Conservation (phyloP, 768 basidiomycete species). For the Phlebiopsis flavidoalba region DNA sequence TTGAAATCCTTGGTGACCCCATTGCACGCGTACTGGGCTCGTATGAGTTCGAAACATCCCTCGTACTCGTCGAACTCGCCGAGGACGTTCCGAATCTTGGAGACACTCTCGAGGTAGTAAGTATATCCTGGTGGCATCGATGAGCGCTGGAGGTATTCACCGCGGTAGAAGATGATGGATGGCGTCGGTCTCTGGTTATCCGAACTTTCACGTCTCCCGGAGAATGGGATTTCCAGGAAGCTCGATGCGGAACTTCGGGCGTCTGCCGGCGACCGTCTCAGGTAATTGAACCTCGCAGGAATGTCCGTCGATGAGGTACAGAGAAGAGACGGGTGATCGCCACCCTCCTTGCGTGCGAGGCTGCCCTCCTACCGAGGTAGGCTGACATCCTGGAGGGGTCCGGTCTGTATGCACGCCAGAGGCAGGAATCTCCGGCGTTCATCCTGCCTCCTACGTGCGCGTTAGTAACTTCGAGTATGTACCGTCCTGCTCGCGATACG, state of each 20-base stretch:
- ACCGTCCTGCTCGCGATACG: conserved; percentile 98
- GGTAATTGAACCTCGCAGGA: conserved; percentile 93
- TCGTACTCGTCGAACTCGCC: conserved; percentile 96
- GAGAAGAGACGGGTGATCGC: conserved; percentile 95
- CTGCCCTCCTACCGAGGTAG: conserved; percentile 96
- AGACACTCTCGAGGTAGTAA: conserved; percentile 99
- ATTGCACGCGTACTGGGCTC: conserved; percentile 90
- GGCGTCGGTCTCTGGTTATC: conserved; percentile 99
- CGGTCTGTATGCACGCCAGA: conserved; percentile 95
- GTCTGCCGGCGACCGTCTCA: conserved; percentile 70
- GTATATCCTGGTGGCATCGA: conserved; percentile 99
- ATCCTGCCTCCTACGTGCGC: conserved; percentile 99
- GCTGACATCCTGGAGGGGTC: conserved; percentile 99
- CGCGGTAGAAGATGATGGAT: conserved; percentile 98
- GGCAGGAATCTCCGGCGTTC: conserved; percentile 97
- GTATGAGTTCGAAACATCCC: conserved; percentile 75
- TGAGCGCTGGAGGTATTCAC: conserved; percentile 98
- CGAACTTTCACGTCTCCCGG: conserved; percentile 97
- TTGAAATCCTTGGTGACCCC: conserved; percentile 87
- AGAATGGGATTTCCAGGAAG: conserved; percentile 98
- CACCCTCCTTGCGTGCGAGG: conserved; percentile 89
- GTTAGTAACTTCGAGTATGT: conserved; percentile 99
- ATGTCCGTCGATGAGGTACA: conserved; percentile 94
- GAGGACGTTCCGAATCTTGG: conserved; percentile 97
- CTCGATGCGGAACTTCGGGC: conserved; percentile 98